Conservation (phyloP, 352 stramenopile species). For the Phytophthora niederhauseri region DNA sequence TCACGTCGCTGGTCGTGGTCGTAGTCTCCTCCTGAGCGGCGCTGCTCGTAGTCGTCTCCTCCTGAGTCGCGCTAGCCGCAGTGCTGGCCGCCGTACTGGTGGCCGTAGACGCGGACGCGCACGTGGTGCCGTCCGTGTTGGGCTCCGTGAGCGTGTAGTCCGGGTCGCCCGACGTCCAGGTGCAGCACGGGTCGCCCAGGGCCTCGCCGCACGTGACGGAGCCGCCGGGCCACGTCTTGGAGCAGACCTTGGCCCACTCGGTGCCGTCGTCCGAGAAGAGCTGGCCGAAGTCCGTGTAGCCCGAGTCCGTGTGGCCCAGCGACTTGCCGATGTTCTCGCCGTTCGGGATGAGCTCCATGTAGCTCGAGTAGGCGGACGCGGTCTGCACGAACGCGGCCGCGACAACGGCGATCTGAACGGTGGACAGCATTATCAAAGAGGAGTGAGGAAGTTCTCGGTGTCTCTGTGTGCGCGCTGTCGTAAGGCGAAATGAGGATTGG, state of each 20-base stretch:
- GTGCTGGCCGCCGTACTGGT: slow-evolving; percentile 25
- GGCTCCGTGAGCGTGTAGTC: slow-evolving; percentile 45
- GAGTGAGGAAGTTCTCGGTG: neutral
- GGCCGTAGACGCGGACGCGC: slow-evolving; percentile 30
- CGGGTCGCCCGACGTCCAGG: slow-evolving; percentile 42
- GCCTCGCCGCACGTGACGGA: slow-evolving; percentile 47
- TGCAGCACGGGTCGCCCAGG: slow-evolving; percentile 46
- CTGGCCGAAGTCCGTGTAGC: slow-evolving; percentile 54
- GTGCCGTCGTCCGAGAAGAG: slow-evolving; percentile 45
- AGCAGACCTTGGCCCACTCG: slow-evolving; percentile 47
- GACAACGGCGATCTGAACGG: slow-evolving; percentile 29
- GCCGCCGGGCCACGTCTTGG: slow-evolving; percentile 46
- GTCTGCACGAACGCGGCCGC: slow-evolving; percentile 28
- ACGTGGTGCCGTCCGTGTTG: slow-evolving; percentile 41
- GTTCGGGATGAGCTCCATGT: slow-evolving; percentile 52
- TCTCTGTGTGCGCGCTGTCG: slow-evolving; percentile 12
- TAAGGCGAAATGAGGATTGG: slow-evolving; percentile 35
- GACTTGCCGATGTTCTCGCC: slow-evolving; percentile 46
- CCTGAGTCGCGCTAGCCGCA: slow-evolving; percentile 6
- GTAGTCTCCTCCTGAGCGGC: neutral
- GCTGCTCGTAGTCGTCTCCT: neutral
- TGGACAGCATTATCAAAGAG: slow-evolving; percentile 20
- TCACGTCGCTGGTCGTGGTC: slow-evolving; percentile 10
- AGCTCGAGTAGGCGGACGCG: slow-evolving; percentile 35
- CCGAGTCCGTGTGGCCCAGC: slow-evolving; percentile 39